A percentile compares a stretch with the other conserved stretches of the same genome.
Conservation (phyloP, 2,329 filamentous ascomycete genomes). For the Blastomyces gilchristii region DNA sequence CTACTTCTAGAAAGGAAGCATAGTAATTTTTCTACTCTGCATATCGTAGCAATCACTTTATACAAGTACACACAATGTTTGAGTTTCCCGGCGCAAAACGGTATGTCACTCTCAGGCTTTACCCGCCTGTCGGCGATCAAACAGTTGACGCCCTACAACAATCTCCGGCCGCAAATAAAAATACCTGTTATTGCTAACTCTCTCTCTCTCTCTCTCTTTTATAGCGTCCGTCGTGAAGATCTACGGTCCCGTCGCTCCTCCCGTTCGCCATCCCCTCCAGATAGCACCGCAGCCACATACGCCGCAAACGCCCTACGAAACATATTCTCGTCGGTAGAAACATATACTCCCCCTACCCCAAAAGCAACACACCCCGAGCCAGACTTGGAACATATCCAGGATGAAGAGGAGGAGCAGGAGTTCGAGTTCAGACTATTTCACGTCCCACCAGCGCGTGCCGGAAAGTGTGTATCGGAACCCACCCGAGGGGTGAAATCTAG, state of each 20-base stretch:
- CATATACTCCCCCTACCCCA: slow-evolving; percentile 4
- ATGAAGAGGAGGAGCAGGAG: slow-evolving; percentile 31
- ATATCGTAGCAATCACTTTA: too few species aligned
- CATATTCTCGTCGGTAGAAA: slow-evolving; percentile 12
- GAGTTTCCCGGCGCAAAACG: slow-evolving; percentile 9
- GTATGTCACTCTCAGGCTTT: background rate
- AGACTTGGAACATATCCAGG: slow-evolving; percentile 7
- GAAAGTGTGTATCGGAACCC: background rate
- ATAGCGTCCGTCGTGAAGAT: slow-evolving; percentile 16
- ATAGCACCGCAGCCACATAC: slow-evolving; percentile 12
- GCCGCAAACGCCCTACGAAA: slow-evolving; percentile 11
- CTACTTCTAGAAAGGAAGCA: background rate
- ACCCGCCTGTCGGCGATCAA: background rate
- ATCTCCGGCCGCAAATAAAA: background rate
- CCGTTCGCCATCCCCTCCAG: slow-evolving; percentile 11
- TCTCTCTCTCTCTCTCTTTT: background rate
- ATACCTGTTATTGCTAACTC: background rate
- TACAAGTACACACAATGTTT: slow-evolving; percentile 3
- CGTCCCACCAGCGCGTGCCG: slow-evolving; percentile 15
- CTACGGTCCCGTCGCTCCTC: slow-evolving; percentile 12
- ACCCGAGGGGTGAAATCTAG: background rate
- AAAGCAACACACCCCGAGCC: background rate
- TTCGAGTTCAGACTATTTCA: slow-evolving; percentile 37
- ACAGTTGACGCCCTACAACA: background rate
- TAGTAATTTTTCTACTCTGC: background rate